Conservation (phyloP, 495 filamentous ascomycete genomes). For the Trichoderma gamsii region DNA sequence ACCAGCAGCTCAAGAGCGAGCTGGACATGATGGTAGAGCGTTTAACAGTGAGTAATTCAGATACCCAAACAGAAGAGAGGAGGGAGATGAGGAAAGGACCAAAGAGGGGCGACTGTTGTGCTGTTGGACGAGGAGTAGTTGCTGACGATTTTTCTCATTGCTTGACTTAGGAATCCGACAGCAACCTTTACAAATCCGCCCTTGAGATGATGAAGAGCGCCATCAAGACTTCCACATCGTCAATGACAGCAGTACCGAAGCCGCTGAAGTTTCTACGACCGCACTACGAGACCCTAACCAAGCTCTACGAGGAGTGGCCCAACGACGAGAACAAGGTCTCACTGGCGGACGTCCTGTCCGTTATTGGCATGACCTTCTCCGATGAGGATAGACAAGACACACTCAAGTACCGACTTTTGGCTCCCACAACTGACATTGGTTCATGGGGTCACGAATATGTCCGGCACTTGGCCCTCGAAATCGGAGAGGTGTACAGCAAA, state of each 20-base stretch:
- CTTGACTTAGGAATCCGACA: constrained; percentile 65
- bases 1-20: constrained; percentile 95
- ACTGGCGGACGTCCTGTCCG: constrained; percentile 90
- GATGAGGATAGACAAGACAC: constrained; percentile 94
- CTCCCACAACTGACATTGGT: constrained; percentile 84
- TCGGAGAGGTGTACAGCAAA: constrained; percentile 86
- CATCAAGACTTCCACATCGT: constrained; percentile 97
- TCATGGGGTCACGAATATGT: constrained; percentile 99
- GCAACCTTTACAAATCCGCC: constrained; percentile 80
- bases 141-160: constrained; percentile 15
- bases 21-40: constrained; percentile 98
- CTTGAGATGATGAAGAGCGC: constrained; percentile 92
- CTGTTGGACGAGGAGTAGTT: not conserved
- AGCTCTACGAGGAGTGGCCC: constrained; percentile 82
- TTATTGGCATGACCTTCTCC: constrained; percentile 98
- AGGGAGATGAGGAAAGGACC: not conserved
- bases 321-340: constrained; percentile 77
- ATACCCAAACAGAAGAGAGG: not conserved
- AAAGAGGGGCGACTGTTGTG: not conserved
- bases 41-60: constrained; percentile 60
- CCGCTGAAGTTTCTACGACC: constrained; percentile 96
- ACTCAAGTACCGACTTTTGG: constrained; percentile 86
- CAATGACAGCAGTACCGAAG: constrained; percentile 98
- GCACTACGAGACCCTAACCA: constrained; percentile 81
- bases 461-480: constrained; percentile 89